phyloP scores from a whole-genome alignment of 495 filamentous ascomycete species.

The Margaritispora aquatica region DNA sequence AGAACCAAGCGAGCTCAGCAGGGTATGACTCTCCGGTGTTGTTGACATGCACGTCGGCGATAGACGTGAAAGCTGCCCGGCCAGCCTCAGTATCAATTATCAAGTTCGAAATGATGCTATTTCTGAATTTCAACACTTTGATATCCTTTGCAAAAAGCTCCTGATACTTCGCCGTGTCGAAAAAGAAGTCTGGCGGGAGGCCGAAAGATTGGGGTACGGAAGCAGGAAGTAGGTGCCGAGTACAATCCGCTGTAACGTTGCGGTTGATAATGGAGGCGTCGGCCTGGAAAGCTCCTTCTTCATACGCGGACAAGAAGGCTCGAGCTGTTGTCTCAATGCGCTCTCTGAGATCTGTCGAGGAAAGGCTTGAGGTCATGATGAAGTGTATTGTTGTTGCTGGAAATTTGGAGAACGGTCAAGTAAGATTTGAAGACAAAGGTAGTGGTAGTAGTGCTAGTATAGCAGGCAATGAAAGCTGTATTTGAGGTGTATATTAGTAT shows the following conservation, averaged over 20 bases:
- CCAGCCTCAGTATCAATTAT: not conserved
- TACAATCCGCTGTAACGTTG: not conserved
- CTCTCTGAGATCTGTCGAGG: not conserved
- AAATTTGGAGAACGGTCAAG: not conserved
- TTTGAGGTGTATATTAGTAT: no score
- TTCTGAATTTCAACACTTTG: not conserved
- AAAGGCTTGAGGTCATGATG: not conserved
- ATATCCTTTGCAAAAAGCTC: not conserved
- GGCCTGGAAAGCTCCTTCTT: not conserved
- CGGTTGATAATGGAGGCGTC: constrained; percentile 1
- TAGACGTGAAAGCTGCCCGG: constrained; percentile 1
- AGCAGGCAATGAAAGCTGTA: not conserved
- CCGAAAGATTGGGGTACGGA: not conserved
- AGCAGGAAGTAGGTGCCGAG: not conserved
- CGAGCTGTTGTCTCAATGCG: not conserved
- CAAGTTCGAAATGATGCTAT: not conserved
- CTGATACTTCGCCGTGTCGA: not conserved
- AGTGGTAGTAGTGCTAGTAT: no score
- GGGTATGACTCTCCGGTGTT: not conserved
- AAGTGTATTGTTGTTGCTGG: not conserved
- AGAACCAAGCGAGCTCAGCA: not conserved
- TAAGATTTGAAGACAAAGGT: not conserved
- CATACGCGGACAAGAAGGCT: not conserved
- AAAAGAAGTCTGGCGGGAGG: not conserved
- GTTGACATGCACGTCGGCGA: not conserved